Evolutionary conservation across 352 stramenopile species (phyloP).

Genomic region (Globisporangium polare): DNA sequence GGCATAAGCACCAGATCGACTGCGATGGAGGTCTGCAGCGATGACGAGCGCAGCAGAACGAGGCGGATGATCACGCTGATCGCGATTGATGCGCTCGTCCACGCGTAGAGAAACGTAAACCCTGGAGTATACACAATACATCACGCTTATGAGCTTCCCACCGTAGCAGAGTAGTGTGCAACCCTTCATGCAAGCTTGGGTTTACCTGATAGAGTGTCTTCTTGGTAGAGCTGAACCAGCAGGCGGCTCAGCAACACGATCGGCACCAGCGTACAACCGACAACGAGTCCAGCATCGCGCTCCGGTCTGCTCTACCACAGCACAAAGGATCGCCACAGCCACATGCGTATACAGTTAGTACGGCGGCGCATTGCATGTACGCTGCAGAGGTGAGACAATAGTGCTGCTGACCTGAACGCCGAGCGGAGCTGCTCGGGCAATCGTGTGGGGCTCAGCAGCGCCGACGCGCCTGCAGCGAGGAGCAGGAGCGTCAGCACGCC

Average conservation of each 20-base stretch:
- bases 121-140: slow-evolving; percentile 8
- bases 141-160: neutral
- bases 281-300: slow-evolving; percentile 45
- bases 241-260: slow-evolving; percentile 60
- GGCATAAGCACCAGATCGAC: slow-evolving; percentile 43
- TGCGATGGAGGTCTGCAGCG: slow-evolving; percentile 27
- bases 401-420: slow-evolving; percentile 11
- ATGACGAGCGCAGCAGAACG: slow-evolving; percentile 30
- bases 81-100: slow-evolving; percentile 46
- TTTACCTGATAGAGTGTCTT: slow-evolving; percentile 23
- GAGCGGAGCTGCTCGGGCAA: slow-evolving; percentile 5
- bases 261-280: slow-evolving; percentile 56
- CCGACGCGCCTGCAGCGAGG: neutral
- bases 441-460: slow-evolving; percentile 1
- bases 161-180: neutral
- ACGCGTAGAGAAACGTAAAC: slow-evolving; percentile 53
- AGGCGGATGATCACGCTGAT: slow-evolving; percentile 45
- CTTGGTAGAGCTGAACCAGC: slow-evolving; percentile 27
- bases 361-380: neutral
- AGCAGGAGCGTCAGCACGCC: slow-evolving; percentile 6
- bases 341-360: neutral
- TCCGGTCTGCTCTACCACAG: slow-evolving; percentile 32
- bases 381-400: neutral
- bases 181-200: neutral
- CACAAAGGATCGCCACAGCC: too few species aligned